A percentile compares a stretch with the other conserved stretches of the same genome.
Conservation (phyloP, 169 alveolate species). For the Sarcocystis neurona region DNA sequence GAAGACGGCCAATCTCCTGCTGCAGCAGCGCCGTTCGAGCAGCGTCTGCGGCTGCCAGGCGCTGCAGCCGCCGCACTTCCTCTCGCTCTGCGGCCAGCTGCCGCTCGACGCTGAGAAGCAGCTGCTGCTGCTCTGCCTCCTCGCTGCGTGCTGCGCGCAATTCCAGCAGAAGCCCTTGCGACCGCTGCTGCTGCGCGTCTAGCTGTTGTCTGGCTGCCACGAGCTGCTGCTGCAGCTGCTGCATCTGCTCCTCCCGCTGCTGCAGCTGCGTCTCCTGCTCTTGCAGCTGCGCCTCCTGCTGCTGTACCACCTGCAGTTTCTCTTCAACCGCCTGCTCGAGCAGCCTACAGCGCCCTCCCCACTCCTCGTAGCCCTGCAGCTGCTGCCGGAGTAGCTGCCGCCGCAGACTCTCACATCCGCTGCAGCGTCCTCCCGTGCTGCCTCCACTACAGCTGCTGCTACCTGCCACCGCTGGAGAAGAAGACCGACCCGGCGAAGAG, state of each 20-base stretch:
- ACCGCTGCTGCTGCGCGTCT: background rate
- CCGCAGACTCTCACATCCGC: background rate
- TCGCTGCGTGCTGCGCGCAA: background rate
- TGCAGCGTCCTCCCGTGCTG: background rate
- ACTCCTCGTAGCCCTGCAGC: background rate
- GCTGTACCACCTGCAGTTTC: background rate
- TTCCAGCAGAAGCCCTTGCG: background rate
- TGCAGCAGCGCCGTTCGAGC: background rate
- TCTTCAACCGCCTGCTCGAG: background rate
- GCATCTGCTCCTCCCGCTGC: background rate
- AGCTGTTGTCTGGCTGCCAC: background rate
- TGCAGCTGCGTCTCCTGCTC: background rate
- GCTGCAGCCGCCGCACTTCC: background rate
- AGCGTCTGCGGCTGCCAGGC: background rate
- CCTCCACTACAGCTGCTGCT: no score
- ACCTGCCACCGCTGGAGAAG: background rate
- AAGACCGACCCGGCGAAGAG: background rate
- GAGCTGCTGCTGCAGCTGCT: background rate
- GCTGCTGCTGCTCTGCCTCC: constrained; percentile 8
- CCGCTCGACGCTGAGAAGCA: background rate
- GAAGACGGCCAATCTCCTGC: background rate
- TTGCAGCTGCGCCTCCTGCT: background rate
- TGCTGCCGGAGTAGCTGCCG: background rate
- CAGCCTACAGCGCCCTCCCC: background rate
- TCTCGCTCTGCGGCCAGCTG: background rate